Evolutionary conservation across 164 flowering plant species (phyloP).

Genomic region (Brasenia schreberi): DNA sequence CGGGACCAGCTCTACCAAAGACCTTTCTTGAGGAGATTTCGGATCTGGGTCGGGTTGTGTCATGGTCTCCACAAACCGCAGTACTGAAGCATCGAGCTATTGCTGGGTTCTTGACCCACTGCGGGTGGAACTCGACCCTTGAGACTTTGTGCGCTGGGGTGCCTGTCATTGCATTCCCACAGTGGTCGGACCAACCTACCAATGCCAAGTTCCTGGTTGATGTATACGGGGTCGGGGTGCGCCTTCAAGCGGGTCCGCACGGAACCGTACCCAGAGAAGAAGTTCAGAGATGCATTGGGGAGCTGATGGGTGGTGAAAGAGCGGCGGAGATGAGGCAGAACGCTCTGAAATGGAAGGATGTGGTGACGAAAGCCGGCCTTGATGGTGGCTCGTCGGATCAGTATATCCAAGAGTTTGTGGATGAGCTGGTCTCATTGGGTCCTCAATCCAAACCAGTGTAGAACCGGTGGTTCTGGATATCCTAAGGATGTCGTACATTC

Average conservation of each 20-base stretch:
- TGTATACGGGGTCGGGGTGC: slow-evolving; percentile 36
- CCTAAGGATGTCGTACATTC: background rate
- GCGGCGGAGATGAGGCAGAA: slow-evolving; percentile 47
- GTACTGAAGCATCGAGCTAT: slow-evolving; percentile 51
- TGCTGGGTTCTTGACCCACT: slow-evolving; percentile 60
- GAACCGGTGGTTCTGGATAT: background rate
- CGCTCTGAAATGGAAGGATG: slow-evolving; percentile 47
- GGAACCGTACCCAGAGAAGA: slow-evolving; percentile 32
- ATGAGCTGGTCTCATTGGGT: slow-evolving; percentile 2
- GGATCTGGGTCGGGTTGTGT: slow-evolving; percentile 42
- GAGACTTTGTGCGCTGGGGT: slow-evolving; percentile 44
- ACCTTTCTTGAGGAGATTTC: slow-evolving; percentile 33
- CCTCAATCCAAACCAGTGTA: background rate
- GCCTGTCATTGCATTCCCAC: slow-evolving; percentile 48
- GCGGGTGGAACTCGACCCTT: slow-evolving; percentile 77
- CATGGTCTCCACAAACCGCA: slow-evolving; percentile 53
- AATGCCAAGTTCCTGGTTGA: slow-evolving; percentile 53
- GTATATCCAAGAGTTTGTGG: slow-evolving; percentile 36
- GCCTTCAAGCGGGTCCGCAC: slow-evolving; percentile 23
- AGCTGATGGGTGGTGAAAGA: slow-evolving; percentile 33
- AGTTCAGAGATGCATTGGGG: slow-evolving; percentile 36
- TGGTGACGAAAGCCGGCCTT: slow-evolving; percentile 46
- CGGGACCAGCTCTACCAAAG: slow-evolving; percentile 21
- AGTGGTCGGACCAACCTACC: slow-evolving; percentile 72
- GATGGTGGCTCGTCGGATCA: slow-evolving; percentile 61